Base-by-base conservation (phyloP, 2,329 filamentous ascomycete species). In the Hypomyces perniciosus region DNA sequence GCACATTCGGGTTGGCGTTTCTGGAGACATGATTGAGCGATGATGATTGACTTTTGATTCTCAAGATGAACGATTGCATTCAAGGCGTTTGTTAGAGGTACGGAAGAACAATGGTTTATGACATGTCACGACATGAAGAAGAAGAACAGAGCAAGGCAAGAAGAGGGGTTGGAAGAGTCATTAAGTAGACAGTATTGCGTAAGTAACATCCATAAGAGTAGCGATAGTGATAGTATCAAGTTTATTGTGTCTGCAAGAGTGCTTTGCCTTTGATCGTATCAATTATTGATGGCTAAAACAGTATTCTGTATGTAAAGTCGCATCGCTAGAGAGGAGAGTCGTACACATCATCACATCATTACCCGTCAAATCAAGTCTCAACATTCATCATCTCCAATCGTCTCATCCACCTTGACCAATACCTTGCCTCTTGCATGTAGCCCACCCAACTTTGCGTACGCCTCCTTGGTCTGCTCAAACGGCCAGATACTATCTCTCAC, bases 401-500 rank as follows among this genome's bases (percentile, higher is more conserved):
- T 30, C 1, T 53, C 47, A 52, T 63, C 58, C 10, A 68, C 63
- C 54, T 63, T 63, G 30, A 71, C 63, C 37, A 73, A 54, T 2
- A 73, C 59, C 58, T 73, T 73, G 1, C 71, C 70, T 9, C 61
- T 61, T 0, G 69, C 65, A 51, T 68, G 65, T 30, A 67, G 49
- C 12, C 61, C 66, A 8, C 58, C 60, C 2, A 72, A 40, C 45
- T 61, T 60, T 9, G 59, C 62, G 54, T 69, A 73, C 5, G 68
- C 71, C 55, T 67, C 63, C 45, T 62, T 56, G 5, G 56, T 62
- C 42, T 72, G 57, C 8, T 69, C 66, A 52, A 74, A 69, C 2
- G 55, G 47, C 60, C 68, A 69, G 34, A 66, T 58, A 35, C 65
- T 68, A 49, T 72, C 72, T 20, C 71, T 58, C 12, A 69, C 61